phyloP scores from a whole-genome alignment of 805 yeast genomes.

The Metschnikowia noctiluminum region DNA sequence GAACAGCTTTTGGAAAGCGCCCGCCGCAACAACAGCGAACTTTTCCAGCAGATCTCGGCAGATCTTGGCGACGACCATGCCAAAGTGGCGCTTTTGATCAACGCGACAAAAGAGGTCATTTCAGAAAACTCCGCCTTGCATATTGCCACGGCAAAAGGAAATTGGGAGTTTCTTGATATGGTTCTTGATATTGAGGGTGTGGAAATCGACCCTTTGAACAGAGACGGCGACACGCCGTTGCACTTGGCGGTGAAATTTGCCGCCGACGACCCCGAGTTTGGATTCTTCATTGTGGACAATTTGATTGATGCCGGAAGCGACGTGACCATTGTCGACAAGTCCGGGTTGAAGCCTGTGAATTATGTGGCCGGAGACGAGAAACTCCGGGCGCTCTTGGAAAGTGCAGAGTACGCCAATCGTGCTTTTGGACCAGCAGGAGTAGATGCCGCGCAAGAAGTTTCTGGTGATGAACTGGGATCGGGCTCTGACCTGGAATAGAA shows the following conservation, averaged over 20 bases:
- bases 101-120: constrained; percentile 62
- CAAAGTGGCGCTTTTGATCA: constrained; percentile 50
- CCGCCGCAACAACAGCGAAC: constrained; percentile 81
- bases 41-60: constrained; percentile 55
- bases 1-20: constrained; percentile 84
- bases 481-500: neutral
- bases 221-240: constrained; percentile 84
- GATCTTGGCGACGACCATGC: constrained; percentile 39
- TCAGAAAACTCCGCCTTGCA: constrained; percentile 81
- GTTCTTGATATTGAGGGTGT: constrained; percentile 86
- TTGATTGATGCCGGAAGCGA: constrained; percentile 91
- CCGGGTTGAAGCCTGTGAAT: constrained; percentile 73
- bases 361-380: constrained; percentile 56
- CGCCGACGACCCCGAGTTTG: constrained; percentile 80
- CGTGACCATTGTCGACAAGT: constrained; percentile 45
- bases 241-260: constrained; percentile 82
- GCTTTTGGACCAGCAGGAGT: constrained; percentile 27
- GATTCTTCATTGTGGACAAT: constrained; percentile 70
- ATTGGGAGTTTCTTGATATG: constrained; percentile 79
- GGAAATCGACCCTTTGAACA: constrained; percentile 78
- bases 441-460: constrained; percentile 31
- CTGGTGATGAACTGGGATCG: neutral
- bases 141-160: constrained; percentile 75
- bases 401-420: constrained; percentile 74
- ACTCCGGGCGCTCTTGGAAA: constrained; percentile 62